Conservation (phyloP, 176 grass and related monocot genomes). For the Thalia dealbata region DNA sequence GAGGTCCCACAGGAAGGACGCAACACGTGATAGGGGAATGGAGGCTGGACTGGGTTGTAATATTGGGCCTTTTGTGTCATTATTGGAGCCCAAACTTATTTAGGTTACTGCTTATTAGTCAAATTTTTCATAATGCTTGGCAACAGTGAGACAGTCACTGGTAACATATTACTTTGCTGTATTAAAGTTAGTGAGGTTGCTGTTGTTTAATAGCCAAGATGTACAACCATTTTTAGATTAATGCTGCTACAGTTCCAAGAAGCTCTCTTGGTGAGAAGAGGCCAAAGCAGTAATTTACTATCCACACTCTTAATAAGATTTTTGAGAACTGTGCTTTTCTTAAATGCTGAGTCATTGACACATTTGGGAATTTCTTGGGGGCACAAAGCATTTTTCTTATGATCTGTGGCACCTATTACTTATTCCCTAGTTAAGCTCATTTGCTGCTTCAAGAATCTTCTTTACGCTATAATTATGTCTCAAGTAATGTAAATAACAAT, state of each 20-base stretch:
- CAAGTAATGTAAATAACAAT: not conserved
- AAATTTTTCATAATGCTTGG: not conserved
- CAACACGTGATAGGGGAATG: too few species aligned
- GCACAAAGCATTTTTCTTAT: too few species aligned
- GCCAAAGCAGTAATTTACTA: not conserved
- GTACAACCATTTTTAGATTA: too few species aligned
- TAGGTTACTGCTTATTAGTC: not conserved
- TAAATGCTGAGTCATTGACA: not conserved
- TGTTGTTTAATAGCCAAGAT: not conserved
- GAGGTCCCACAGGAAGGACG: too few species aligned
- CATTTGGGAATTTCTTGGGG: too few species aligned
- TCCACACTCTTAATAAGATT: not conserved
- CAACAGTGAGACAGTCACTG: not conserved
- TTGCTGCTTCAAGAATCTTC: too few species aligned
- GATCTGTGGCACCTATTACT: too few species aligned
- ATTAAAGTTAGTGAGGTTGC: not conserved
- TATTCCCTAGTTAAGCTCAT: too few species aligned
- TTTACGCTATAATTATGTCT: not conserved
- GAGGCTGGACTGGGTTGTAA: too few species aligned
- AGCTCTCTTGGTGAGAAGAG: not conserved
- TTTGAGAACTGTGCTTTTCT: slow-evolving; percentile 2
- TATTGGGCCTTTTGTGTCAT: not conserved
- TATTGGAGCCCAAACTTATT: not conserved
- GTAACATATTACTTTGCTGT: not conserved
- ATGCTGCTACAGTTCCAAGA: not conserved